Evolutionary conservation across 345 rosid species (phyloP), one percentile per base, ranked within the genome.

Genomic region (Bruguiera sexangula): DNA sequence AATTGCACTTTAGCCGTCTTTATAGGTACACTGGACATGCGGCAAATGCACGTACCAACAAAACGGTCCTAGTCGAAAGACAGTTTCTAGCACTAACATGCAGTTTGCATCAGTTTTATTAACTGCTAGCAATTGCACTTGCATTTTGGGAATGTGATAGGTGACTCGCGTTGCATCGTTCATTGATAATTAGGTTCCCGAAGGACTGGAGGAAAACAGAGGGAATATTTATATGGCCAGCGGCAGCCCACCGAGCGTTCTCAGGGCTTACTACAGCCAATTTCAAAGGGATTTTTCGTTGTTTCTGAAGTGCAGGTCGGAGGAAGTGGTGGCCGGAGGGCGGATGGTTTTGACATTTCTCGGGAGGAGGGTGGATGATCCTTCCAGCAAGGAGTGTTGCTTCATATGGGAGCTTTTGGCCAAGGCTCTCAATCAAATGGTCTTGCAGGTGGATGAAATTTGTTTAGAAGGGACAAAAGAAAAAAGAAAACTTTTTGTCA

Each of bases 321-420:
- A 79, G 68, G 92, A 87, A 76, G 1, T 87, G 68, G 80, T 79
- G 36, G 10, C 53, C 2, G 82, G 82, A 3, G 89, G 92, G 11
- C 80, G 80, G 2, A 85, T 87, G 89, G 82, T 85, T 30, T 64
- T 85, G 22, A 82, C 85, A 7, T 15, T 83, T 55, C 4, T 85
- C 24, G 87, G 88, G 18, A 80, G 89, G 51, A 79, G 62, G 71
- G 80, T 83, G 43, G 77, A 79, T 6, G 86, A 87, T 64, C 85
- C 80, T 10, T 50, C 80, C 0, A 76, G 84, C 74, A 78, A 72
- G 50, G 89, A 84, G 63, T 73, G 87, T 63, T 84, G 86, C 53
- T 79, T 46, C 75, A 72, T 78, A 22, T 88, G 83, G 85, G 83
- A 85, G 67, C 88, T 85, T 52, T 8, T 88, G 72, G 83, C 89